Percentiles rank a stretch among this genome's conserved stretches.
These are phyloP conservation scores for Bretziella fagacearum DNA, from an alignment of 2,329 filamentous ascomycete genomes.

Conservation along the genomic window DNA sequence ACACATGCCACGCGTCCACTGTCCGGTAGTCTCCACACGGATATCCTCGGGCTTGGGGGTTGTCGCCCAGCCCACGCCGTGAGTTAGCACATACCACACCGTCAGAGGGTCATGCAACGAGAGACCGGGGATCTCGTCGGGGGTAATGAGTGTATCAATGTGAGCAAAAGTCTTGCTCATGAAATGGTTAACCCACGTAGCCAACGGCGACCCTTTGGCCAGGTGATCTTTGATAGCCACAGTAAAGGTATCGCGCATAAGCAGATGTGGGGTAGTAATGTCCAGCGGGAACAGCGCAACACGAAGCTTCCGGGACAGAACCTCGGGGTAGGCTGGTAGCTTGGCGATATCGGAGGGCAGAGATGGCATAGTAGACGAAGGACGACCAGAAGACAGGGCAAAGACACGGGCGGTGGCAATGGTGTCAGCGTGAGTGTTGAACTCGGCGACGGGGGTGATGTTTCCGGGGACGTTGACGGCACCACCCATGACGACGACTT, in stretches of 20 bases:
- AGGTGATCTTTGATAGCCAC: conserved; percentile 37
- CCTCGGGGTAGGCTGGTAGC: conserved; percentile 45
- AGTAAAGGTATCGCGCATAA: conserved; percentile 44
- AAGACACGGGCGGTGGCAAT: conserved; percentile 61
- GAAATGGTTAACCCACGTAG: conserved; percentile 56
- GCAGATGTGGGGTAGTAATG: conserved; percentile 54
- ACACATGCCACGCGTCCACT: conserved; percentile 91
- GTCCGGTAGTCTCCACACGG: conserved; percentile 71
- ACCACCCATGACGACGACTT: conserved; percentile 92
- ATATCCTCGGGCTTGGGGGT: conserved; percentile 57
- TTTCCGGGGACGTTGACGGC: conserved; percentile 68
- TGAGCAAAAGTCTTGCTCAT: conserved; percentile 54
- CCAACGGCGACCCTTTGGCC: conserved; percentile 51
- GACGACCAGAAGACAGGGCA: conserved; percentile 56
- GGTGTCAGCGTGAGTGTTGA: conserved; percentile 86
- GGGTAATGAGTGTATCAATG: conserved; percentile 44
- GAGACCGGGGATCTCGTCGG: conserved; percentile 40
- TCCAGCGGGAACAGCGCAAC: conserved; percentile 61
- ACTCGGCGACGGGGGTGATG: conserved; percentile 71
- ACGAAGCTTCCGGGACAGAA: conserved; percentile 45
- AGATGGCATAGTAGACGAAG: conserved; percentile 65
- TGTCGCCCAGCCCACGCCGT: conserved; percentile 39
- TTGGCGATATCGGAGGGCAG: conserved; percentile 33
- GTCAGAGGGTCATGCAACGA: conserved; percentile 64
- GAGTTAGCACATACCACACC: conserved; percentile 60